phyloP scores from a whole-genome alignment of 495 filamentous ascomycete genomes.

The Penicillium antarcticum region DNA sequence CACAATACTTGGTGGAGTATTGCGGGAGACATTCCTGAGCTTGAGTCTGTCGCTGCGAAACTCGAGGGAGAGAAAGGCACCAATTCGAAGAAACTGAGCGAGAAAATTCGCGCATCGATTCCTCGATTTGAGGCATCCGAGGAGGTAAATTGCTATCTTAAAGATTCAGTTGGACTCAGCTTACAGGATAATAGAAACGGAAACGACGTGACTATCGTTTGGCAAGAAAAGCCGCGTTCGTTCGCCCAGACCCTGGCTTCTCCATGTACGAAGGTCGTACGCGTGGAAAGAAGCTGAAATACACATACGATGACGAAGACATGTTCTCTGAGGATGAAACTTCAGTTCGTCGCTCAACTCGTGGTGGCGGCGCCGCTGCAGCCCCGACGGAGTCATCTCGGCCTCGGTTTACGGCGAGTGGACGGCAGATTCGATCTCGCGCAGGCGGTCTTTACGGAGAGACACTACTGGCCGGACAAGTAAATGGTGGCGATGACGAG shows the following conservation, averaged over 20 bases:
- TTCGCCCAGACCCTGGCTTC: constrained; percentile 82
- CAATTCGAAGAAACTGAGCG: constrained; percentile 71
- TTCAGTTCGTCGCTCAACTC: constrained; percentile 65
- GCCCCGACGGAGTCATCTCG: constrained; percentile 66
- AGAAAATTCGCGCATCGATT: constrained; percentile 74
- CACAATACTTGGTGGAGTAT: constrained; percentile 87
- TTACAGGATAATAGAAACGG: constrained; percentile 65
- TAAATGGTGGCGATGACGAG: constrained; percentile 25
- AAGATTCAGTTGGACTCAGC: background rate
- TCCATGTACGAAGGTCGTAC: constrained; percentile 96
- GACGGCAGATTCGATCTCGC: constrained; percentile 76
- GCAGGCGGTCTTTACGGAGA: constrained; percentile 80
- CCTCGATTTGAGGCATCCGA: constrained; percentile 94
- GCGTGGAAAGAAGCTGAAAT: constrained; percentile 90
- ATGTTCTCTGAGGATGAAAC: constrained; percentile 68
- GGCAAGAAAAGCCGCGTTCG: constrained; percentile 80
- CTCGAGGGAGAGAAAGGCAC: constrained; percentile 75
- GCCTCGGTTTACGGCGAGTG: constrained; percentile 88
- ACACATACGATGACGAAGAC: constrained; percentile 89
- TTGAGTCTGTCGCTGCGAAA: constrained; percentile 68
- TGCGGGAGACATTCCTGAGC: constrained; percentile 85
- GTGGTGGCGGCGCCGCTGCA: constrained; percentile 63
- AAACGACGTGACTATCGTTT: constrained; percentile 88
- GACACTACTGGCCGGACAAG: constrained; percentile 55
- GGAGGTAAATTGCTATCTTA: constrained; percentile 54